Conservation (phyloP, 2,329 filamentous ascomycete genomes). For the Fusarium torulosum region DNA sequence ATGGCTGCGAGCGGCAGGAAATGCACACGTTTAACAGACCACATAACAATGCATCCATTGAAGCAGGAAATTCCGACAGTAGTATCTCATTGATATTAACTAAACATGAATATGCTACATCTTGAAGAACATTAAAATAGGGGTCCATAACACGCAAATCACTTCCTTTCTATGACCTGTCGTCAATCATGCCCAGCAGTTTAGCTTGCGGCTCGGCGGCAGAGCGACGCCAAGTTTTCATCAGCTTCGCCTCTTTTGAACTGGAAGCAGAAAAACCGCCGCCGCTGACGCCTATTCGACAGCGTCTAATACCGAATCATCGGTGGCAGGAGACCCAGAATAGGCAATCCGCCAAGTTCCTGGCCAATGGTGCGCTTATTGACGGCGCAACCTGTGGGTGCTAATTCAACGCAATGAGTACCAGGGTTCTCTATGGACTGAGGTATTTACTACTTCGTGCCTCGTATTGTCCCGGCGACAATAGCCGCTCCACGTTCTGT, state of each 20-base stretch:
- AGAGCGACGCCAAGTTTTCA: constrained; percentile 32
- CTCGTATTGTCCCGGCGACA: constrained; percentile 13
- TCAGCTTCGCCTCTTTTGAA: constrained; percentile 15
- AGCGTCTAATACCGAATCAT: constrained; percentile 23
- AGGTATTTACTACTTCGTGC: constrained; percentile 27
- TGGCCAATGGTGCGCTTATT: constrained; percentile 23
- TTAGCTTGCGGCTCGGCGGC: constrained; percentile 34
- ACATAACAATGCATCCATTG: not conserved
- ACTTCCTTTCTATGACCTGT: not conserved
- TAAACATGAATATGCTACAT: not conserved
- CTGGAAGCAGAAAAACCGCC: constrained; percentile 1
- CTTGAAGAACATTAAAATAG: not conserved
- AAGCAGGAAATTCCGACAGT: not conserved
- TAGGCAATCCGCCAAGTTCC: constrained; percentile 19
- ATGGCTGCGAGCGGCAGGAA: not conserved
- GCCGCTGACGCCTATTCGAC: not conserved
- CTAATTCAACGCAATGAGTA: constrained; percentile 5
- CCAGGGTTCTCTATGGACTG: not conserved
- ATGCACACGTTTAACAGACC: not conserved
- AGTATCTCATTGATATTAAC: not conserved
- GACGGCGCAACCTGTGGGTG: constrained; percentile 21
- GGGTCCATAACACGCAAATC: not conserved
- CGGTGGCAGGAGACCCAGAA: constrained; percentile 11
- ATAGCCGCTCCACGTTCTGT: not conserved
- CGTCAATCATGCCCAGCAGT: constrained; percentile 8